phyloP scores from a whole-genome alignment of 2,329 filamentous ascomycete genomes.

The Xylariomycetidae sp. region DNA sequence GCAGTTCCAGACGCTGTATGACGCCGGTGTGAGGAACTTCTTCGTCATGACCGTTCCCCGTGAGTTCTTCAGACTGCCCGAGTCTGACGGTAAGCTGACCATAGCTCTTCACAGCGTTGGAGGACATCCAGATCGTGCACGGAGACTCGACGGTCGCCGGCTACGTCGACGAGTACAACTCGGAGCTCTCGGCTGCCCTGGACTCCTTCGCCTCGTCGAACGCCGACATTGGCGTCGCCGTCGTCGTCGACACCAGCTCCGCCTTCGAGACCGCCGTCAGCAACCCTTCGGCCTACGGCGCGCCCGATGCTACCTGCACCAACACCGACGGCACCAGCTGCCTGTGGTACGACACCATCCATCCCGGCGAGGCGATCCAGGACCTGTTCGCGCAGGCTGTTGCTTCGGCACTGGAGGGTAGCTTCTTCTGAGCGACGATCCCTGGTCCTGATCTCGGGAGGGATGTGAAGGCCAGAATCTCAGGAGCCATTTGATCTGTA shows the following conservation, averaged over 20 bases:
- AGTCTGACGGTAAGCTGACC: too few relatives aligned
- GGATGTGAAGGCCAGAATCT: too few relatives aligned
- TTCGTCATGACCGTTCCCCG: slow-evolving; percentile 3
- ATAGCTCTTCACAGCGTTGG: slow-evolving; percentile 1
- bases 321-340: slow-evolving; percentile 1
- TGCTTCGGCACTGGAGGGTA: slow-evolving; percentile 1
- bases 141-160: slow-evolving; percentile 1
- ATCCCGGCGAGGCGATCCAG: slow-evolving; percentile 1
- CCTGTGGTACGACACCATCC: slow-evolving; percentile 4
- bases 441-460: too few relatives aligned
- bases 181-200: slow-evolving; percentile 1
- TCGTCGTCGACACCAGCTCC: slow-evolving; percentile 1
- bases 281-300: slow-evolving; percentile 2
- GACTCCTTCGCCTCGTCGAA: slow-evolving; percentile 1
- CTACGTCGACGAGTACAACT: slow-evolving; percentile 1
- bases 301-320: slow-evolving; percentile 1
- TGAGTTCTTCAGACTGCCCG: too few relatives aligned
- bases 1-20: slow-evolving; percentile 3
- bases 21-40: slow-evolving; percentile 3
- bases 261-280: slow-evolving; percentile 2
- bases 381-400: slow-evolving; percentile 3
- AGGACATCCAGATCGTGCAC: slow-evolving; percentile 1
- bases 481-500: too few relatives aligned
- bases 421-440: slow-evolving; percentile 2
- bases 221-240: slow-evolving; percentile 1